phyloP scores from a whole-genome alignment of 257 asterid species.

The Sherardia arvensis region DNA sequence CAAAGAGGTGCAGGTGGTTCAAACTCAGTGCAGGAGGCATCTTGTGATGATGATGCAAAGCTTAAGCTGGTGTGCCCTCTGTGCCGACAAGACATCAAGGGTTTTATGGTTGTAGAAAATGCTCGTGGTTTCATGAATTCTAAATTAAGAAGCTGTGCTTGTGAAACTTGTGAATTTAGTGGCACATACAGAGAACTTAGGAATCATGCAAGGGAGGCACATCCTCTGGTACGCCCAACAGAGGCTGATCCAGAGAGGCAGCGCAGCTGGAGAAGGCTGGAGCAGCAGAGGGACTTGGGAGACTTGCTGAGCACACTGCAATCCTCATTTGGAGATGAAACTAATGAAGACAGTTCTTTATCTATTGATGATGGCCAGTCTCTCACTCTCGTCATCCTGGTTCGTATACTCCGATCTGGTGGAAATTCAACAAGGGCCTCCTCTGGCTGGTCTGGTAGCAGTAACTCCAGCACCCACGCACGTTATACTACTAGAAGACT shows the following conservation, averaged over 20 bases:
- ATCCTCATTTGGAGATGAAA: slow-evolving; percentile 63
- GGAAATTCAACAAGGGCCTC: slow-evolving; percentile 27
- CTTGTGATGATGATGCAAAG: slow-evolving; percentile 30
- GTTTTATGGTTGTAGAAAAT: slow-evolving; percentile 59
- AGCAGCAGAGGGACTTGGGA: slow-evolving; percentile 70
- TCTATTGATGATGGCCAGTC: slow-evolving; percentile 57
- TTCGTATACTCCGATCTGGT: slow-evolving; percentile 53
- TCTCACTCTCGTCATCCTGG: slow-evolving; percentile 60
- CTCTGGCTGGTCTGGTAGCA: slow-evolving; percentile 33
- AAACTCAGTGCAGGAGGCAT: slow-evolving; percentile 15
- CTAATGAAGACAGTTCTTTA: slow-evolving; percentile 39
- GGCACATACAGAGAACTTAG: slow-evolving; percentile 72
- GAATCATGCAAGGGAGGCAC: slow-evolving; percentile 70
- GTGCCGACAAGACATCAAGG: slow-evolving; percentile 64
- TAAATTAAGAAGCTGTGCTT: slow-evolving; percentile 71
- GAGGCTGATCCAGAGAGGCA: slow-evolving; percentile 80
- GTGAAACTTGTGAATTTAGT: slow-evolving; percentile 63
- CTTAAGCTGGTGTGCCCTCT: slow-evolving; percentile 60
- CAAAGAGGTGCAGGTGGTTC: slow-evolving; percentile 28
- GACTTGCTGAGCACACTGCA: slow-evolving; percentile 70
- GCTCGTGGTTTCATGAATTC: slow-evolving; percentile 72
- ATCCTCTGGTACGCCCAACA: slow-evolving; percentile 70
- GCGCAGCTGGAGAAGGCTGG: slow-evolving; percentile 72
- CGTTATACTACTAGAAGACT: slow-evolving; percentile 40
- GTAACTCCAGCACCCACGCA: slow-evolving; percentile 36